Percentiles rank a stretch among this genome's conserved stretches.
phyloP scores from a whole-genome alignment of 345 rosid genomes.

The Excoecaria cochinchinensis region DNA sequence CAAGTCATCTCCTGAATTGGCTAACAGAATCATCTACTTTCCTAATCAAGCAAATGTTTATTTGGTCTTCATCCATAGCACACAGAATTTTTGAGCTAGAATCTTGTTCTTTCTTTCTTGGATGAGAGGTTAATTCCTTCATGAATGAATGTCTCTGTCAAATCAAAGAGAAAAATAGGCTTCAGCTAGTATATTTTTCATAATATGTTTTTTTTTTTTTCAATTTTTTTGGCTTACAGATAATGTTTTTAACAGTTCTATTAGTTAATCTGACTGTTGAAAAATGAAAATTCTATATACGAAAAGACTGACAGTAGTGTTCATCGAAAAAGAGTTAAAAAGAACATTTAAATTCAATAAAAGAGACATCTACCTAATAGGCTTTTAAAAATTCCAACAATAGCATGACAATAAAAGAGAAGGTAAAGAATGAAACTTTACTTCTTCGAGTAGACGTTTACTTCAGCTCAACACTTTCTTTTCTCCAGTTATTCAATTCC shows the following conservation, averaged over 20 bases:
- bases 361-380: not conserved
- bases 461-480: constrained; percentile 18
- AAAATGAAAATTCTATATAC: too few species aligned
- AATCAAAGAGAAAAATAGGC: not conserved
- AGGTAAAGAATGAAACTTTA: constrained; percentile 15
- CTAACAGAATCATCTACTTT: not conserved
- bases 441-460: constrained; percentile 22
- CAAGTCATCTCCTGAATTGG: not conserved
- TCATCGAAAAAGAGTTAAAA: not conserved
- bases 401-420: constrained; percentile 2
- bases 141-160: constrained; percentile 10
- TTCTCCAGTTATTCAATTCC: constrained; percentile 7
- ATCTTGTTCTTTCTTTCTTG: not conserved
- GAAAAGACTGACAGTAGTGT: too few species aligned
- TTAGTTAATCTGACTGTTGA: too few species aligned
- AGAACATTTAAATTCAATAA: not conserved
- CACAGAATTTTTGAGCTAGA: not conserved
- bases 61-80: not conserved
- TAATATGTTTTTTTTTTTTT: too few species aligned
- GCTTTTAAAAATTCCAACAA: not conserved
- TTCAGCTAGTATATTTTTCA: too few species aligned
- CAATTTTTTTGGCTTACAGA: too few species aligned
- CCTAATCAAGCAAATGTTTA: not conserved
- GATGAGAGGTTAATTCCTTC: not conserved
- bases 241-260: too few species aligned